Evolutionary conservation across 352 stramenopile species (phyloP).

Genomic region (Saprolegnia diclina): DNA sequence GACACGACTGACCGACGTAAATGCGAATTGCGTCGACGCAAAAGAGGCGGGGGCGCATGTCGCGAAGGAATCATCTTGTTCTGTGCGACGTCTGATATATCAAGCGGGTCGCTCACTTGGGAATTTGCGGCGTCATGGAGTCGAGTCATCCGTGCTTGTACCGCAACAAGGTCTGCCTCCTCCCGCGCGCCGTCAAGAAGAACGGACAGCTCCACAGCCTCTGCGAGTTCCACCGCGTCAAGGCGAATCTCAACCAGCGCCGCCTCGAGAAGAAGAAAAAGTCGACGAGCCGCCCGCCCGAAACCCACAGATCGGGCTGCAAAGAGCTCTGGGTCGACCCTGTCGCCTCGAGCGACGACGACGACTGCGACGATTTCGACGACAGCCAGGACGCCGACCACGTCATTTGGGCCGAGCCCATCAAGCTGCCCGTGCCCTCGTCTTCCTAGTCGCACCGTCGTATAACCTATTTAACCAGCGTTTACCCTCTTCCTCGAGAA

Average conservation of each 20-base stretch:
- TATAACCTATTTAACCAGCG: neutral
- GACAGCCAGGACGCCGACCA: neutral
- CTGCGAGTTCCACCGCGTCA: slow-evolving; percentile 32
- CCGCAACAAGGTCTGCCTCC: slow-evolving; percentile 30
- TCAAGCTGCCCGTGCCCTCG: neutral
- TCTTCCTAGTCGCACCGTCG: neutral
- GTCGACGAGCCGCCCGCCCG: neutral
- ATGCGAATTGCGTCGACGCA: no score
- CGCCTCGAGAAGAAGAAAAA: slow-evolving; percentile 31
- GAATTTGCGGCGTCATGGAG: neutral
- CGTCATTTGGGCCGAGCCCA: slow-evolving; percentile 22
- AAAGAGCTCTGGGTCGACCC: slow-evolving; percentile 24
- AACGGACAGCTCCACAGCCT: slow-evolving; percentile 33
- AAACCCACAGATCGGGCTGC: neutral
- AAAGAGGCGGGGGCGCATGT: no score
- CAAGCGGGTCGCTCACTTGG: neutral
- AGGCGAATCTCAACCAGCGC: slow-evolving; percentile 33
- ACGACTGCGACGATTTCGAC: neutral
- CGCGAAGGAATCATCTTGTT: slow-evolving; percentile 15
- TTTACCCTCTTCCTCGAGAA: neutral
- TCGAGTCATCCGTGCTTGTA: slow-evolving; percentile 26
- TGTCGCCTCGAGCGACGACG: neutral
- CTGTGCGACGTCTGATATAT: slow-evolving; percentile 18
- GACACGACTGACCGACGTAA: no score
- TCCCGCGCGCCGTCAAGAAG: slow-evolving; percentile 30